Percentiles rank a stretch among this genome's conserved stretches.
phyloP scores from a whole-genome alignment of 192 early-diverging fungal genomes.

The Pilaira anomala region DNA sequence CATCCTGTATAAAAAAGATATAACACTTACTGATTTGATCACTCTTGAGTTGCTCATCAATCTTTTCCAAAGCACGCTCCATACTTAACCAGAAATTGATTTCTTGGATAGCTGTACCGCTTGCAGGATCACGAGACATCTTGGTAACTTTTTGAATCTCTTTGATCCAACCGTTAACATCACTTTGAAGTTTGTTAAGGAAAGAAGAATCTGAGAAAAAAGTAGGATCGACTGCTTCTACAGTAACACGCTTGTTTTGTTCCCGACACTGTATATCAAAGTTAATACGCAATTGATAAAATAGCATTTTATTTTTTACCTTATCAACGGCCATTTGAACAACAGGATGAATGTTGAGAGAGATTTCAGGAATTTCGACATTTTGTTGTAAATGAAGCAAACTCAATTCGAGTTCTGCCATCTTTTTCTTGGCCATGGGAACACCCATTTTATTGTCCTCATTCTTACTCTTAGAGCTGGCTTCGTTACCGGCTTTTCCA shows the following conservation, averaged over 20 bases:
- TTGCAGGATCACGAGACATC: slow-evolving; percentile 85
- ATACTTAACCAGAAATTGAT: slow-evolving; percentile 99
- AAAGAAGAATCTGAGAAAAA: slow-evolving; percentile 80
- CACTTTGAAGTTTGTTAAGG: slow-evolving; percentile 90
- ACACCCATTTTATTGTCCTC: slow-evolving; percentile 84
- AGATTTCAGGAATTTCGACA: slow-evolving; percentile 93
- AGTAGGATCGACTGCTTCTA: slow-evolving; percentile 68
- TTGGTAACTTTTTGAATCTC: slow-evolving; percentile 99
- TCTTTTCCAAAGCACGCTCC: slow-evolving; percentile 88
- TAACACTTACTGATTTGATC: slow-evolving; percentile 69
- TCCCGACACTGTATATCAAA: slow-evolving; percentile 52
- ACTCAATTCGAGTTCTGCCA: slow-evolving; percentile 95
- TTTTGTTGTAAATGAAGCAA: slow-evolving; percentile 96
- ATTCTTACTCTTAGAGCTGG: slow-evolving; percentile 43
- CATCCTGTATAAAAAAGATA: neutral
- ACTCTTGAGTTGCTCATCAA: slow-evolving; percentile 93
- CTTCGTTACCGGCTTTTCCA: slow-evolving; percentile 43
- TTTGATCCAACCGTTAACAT: slow-evolving; percentile 98
- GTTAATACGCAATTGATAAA: neutral
- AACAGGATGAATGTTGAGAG: slow-evolving; percentile 81
- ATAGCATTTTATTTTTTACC: slow-evolving; percentile 17
- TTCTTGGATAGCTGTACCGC: slow-evolving; percentile 93
- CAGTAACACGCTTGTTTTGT: slow-evolving; percentile 60
- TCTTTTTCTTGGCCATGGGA: slow-evolving; percentile 97
- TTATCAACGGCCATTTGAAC: slow-evolving; percentile 67